Evolutionary conservation across 768 basidiomycete species (phyloP).

Genomic region (Suillus discolor): DNA sequence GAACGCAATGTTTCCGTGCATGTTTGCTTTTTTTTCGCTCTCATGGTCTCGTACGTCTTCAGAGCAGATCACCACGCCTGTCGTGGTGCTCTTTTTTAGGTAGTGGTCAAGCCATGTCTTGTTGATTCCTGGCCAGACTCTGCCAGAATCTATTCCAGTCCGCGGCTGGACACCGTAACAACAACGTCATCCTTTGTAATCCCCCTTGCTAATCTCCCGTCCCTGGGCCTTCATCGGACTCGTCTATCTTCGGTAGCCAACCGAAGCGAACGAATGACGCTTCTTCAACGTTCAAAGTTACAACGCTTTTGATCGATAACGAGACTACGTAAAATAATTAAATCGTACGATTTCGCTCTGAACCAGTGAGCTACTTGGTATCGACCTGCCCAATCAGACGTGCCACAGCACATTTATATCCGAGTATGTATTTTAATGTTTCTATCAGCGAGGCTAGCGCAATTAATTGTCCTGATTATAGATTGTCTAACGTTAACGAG

Average conservation of each 20-base stretch:
- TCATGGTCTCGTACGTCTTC: not conserved
- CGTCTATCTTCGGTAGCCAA: not conserved
- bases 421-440: not conserved
- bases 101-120: not conserved
- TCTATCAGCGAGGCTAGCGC: not conserved
- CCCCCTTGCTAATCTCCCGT: not conserved
- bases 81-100: not conserved
- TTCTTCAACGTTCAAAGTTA: not conserved
- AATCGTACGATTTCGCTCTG: slow-evolving; percentile 1
- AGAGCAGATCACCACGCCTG: not conserved
- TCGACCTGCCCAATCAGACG: not conserved
- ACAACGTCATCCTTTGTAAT: not conserved
- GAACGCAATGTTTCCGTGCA: not conserved
- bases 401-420: not conserved
- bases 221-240: not conserved
- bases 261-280: not conserved
- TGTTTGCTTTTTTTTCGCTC: not conserved
- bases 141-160: not conserved
- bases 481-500: not conserved
- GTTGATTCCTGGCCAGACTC: not conserved
- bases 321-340: not conserved
- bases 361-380: too few relatives aligned
- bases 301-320: not conserved
- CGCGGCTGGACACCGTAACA: not conserved
- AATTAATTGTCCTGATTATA: not conserved